Conservation (phyloP, 2,329 filamentous ascomycete genomes). For the Aspergillus intermedius region DNA sequence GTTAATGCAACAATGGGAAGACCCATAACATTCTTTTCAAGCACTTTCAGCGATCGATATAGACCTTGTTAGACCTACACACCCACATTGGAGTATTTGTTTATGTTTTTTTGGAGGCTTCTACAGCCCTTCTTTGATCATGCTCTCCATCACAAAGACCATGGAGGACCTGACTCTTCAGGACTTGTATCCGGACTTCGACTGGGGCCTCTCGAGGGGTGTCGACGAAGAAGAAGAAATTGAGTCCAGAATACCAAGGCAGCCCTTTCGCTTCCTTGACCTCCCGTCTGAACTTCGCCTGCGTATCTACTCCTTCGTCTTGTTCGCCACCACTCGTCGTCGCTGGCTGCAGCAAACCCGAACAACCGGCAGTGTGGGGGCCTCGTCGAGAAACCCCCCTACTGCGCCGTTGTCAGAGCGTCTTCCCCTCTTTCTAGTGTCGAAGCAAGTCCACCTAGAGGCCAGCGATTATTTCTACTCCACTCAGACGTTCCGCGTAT, state of each 20-base stretch:
- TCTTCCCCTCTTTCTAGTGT: conserved; percentile 35
- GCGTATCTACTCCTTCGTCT: conserved; percentile 43
- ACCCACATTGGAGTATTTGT: conserved; percentile 7
- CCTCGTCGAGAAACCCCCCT: conserved; percentile 30
- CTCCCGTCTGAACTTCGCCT: conserved; percentile 49
- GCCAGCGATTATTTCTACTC: conserved; percentile 47
- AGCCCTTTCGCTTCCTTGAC: conserved; percentile 47
- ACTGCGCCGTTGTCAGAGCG: conserved; percentile 29
- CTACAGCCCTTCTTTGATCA: conserved; percentile 3
- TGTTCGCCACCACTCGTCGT: conserved; percentile 32
- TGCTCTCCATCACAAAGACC: conserved; percentile 15
- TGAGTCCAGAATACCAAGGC: conserved; percentile 3
- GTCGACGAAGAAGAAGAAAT: conserved; percentile 13
- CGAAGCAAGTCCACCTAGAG: conserved; percentile 44
- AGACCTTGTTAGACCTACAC: neutral
- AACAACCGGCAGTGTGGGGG: conserved; percentile 28
- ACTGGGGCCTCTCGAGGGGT: neutral
- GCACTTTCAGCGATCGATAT: neutral
- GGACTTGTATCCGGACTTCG: conserved; percentile 7
- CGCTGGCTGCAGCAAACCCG: conserved; percentile 18
- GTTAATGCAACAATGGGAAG: conserved; percentile 19
- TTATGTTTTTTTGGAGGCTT: conserved; percentile 8
- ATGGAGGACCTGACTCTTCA: conserved; percentile 19
- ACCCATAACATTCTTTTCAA: neutral
- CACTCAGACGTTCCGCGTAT: conserved; percentile 48